Base-by-base conservation (phyloP, 768 basidiomycete species). In the Kwoniella pini region DNA sequence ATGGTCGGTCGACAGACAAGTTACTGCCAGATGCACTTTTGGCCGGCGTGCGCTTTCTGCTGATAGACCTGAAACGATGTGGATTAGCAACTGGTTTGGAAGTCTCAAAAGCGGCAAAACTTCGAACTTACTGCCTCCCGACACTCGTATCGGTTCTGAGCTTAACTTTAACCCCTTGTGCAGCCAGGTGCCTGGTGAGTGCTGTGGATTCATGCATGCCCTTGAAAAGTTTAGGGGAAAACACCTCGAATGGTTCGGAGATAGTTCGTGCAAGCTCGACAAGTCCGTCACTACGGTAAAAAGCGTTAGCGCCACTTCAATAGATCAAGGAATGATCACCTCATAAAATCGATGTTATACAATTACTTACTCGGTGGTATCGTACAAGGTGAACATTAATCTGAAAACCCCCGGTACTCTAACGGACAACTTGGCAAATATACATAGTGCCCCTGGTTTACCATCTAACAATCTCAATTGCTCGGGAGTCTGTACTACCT, bases 101-200 rank as follows among this genome's bases (percentile, higher is more conserved):
- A n/a, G n/a, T n/a, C n/a, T n/a, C n/a, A n/a, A n/a, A n/a, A n/a
- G n/a, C n/a, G n/a, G n/a, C n/a, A n/a, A 36, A 33, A 51, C 15
- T n/a, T 12, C n/a, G 13, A 27, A 72, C 73, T 65, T 49, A 72
- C 71, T 69, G 69, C 60, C 68, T 67, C 2, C 71, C 71, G 0
- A 69, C 65, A 11, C 69, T 54, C 0, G 65, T 69, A 53, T 77
- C 75, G 19, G 77, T 70, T 22, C 79, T 57, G 19, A 79, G 59
- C 57, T 79, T 79, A 45, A 79, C 71, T 61, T 79, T 79, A 40
- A 78, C 59, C 1, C 79, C 79, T 57, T 79, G 79, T 19, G 68
- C 65, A 0, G 79, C 79, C n/a, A 79, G 66, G 54, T 79, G 76
- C 3, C 77, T 62, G 1, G 79, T 79, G 26, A 79, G 62, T 6